Evolutionary conservation across 176 grass and related monocot species (phyloP), one percentile per base, ranked within the genome.

Genomic region (Saccharum spontaneum): DNA sequence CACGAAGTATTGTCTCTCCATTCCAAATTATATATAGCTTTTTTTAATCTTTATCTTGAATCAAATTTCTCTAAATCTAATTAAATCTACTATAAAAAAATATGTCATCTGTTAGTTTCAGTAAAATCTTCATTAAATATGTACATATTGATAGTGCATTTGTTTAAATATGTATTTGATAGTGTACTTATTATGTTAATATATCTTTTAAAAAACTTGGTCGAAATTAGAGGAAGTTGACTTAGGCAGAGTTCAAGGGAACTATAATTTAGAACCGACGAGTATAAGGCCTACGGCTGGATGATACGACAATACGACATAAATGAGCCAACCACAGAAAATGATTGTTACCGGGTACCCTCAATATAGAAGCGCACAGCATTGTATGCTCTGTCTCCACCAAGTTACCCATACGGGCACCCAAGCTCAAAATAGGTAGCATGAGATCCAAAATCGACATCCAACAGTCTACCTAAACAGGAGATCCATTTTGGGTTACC

Each of bases 281-380:
- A 22, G 7, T 22, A 55, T 8, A 55, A 22, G 18, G 52, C 7
- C 18, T 54, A 54, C 7, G 5, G 17, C 16, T 54, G 17, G 52
- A 57, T 10, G 20, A 55, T 73, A 77, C 55, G 34, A 20, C 55
- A 63, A 55, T 66, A 77, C 44, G 26, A 22, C 55, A 64, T 37
- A 15, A 62, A 81, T 85, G 48, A 80, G 66, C 10, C 30, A 68
- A 69, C 66, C 65, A 78, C 36, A 36, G 86, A 79, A 90, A 46
- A 86, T 43, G 55, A 82, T 23, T 77, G 79, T 81, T 85, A 71
- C 78, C 23, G 36, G 65, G 55, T 77, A 63, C 78, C 57, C 69
- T 67, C 41, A 28, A 28, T 24, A 55, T 66, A 48, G 57, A 74
- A 81, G 79, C 75, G 79, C 18, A 75, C 80, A 82, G 77, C 66